Conservation (phyloP, 2,329 filamentous ascomycete genomes). For the Pestalotiopsis sp. region DNA sequence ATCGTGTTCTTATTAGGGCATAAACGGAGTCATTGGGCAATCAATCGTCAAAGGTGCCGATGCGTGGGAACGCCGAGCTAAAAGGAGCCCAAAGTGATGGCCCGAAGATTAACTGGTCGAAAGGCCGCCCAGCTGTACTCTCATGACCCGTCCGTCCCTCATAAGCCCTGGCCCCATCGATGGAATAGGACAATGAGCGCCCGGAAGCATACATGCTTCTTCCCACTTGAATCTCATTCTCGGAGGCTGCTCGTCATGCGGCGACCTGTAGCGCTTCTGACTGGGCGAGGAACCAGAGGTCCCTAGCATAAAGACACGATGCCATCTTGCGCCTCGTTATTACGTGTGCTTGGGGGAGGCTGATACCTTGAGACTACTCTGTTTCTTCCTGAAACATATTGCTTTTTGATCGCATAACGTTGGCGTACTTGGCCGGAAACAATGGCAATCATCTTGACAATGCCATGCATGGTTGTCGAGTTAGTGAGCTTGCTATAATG, state of each 20-base stretch:
- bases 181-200: conserved; percentile 20
- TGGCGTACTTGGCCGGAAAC: conserved; percentile 9
- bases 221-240: conserved; percentile 32
- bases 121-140: conserved; percentile 19
- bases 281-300: conserved; percentile 13
- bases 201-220: conserved; percentile 28
- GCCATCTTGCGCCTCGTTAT: conserved; percentile 14
- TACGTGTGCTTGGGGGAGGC: conserved; percentile 4
- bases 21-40: conserved; percentile 19
- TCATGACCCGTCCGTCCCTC: not conserved
- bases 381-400: conserved; percentile 10
- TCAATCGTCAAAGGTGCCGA: conserved; percentile 14
- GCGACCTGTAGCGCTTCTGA: conserved; percentile 9
- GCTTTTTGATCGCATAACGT: conserved; percentile 13
- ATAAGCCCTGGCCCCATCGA: conserved; percentile 13
- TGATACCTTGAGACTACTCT: conserved; percentile 12
- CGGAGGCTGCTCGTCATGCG: conserved; percentile 1
- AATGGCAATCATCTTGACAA: conserved; percentile 6
- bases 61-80: conserved; percentile 23
- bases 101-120: conserved; percentile 29
- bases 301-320: conserved; percentile 4
- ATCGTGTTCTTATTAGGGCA: conserved; percentile 5
- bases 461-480: not conserved
- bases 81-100: conserved; percentile 30
- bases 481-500: not conserved